Percentiles rank a stretch among this genome's conserved stretches.
phyloP scores from a whole-genome alignment of 345 rosid species.

The Hevea brasiliensis region DNA sequence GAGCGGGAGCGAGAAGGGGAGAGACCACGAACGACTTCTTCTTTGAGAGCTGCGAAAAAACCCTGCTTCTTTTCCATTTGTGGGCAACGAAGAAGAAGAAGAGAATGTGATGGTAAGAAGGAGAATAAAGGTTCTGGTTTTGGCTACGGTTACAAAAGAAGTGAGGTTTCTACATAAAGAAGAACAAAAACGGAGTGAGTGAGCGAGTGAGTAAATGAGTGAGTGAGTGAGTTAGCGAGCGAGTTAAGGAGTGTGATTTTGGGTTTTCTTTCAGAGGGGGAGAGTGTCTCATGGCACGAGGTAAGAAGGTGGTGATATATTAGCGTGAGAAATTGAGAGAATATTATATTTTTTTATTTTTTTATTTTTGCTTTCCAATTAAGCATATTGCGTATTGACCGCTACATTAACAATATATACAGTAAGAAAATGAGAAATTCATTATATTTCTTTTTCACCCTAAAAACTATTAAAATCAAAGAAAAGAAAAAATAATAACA shows the following conservation, averaged over 20 bases:
- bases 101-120: neutral
- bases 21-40: conserved; percentile 76
- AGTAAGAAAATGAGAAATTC: too few relatives aligned
- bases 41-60: conserved; percentile 80
- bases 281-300: neutral
- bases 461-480: too few relatives aligned
- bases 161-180: neutral
- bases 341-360: too few relatives aligned
- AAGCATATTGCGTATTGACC: too few relatives aligned
- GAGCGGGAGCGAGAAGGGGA: conserved; percentile 90
- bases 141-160: neutral
- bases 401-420: too few relatives aligned
- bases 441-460: too few relatives aligned
- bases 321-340: too few relatives aligned
- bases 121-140: neutral
- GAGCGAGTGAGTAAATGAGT: neutral
- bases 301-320: neutral
- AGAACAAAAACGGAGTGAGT: neutral
- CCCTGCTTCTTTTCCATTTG: conserved; percentile 91
- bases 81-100: neutral
- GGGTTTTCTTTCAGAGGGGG: neutral
- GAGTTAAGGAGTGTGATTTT: conserved; percentile 3
- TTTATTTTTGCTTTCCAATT: too few relatives aligned
- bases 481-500: too few relatives aligned
- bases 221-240: neutral